Percentiles rank a stretch among this genome's conserved stretches.
These are phyloP conservation scores for Vinca minor DNA, from an alignment of 257 asterid genomes.

Conservation along the genomic window DNA sequence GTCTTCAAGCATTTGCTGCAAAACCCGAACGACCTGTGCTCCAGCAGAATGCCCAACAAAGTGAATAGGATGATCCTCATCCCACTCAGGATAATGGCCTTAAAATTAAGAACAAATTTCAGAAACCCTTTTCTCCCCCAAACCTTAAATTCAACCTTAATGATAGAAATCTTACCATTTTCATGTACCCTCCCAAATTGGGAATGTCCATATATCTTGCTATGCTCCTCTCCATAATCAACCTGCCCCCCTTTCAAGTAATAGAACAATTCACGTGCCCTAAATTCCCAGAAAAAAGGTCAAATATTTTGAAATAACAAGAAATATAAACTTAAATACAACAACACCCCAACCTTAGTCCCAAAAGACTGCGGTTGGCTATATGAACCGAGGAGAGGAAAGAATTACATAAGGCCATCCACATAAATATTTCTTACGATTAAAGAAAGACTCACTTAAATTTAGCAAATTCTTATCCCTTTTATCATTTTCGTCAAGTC, in stretches of 20 bases:
- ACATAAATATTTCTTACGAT: no score
- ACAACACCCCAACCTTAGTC: no score
- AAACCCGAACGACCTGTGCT: conserved; percentile 79
- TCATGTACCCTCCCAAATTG: conserved; percentile 69
- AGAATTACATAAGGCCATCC: no score
- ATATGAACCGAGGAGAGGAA: no score
- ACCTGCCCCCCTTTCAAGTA: conserved; percentile 93
- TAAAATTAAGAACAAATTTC: conserved; percentile 11
- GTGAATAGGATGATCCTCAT: conserved; percentile 89
- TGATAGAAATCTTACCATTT: conserved; percentile 39
- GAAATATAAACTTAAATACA: background rate
- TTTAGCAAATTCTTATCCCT: no score
- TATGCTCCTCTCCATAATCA: conserved; percentile 94
- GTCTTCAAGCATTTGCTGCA: conserved; percentile 97
- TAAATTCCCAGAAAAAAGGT: no score
- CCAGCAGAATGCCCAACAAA: conserved; percentile 98
- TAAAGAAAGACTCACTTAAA: no score
- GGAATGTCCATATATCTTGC: conserved; percentile 82
- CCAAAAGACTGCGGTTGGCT: no score
- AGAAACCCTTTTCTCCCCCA: background rate
- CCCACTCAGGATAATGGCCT: conserved; percentile 98
- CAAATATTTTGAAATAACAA: conserved; percentile 18
- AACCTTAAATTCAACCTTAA: background rate
- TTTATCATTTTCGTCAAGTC: no score
- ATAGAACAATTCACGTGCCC: conserved; percentile 95